Conservation (phyloP, 2,329 filamentous ascomycete species). For the Tolypocladium sp. region DNA sequence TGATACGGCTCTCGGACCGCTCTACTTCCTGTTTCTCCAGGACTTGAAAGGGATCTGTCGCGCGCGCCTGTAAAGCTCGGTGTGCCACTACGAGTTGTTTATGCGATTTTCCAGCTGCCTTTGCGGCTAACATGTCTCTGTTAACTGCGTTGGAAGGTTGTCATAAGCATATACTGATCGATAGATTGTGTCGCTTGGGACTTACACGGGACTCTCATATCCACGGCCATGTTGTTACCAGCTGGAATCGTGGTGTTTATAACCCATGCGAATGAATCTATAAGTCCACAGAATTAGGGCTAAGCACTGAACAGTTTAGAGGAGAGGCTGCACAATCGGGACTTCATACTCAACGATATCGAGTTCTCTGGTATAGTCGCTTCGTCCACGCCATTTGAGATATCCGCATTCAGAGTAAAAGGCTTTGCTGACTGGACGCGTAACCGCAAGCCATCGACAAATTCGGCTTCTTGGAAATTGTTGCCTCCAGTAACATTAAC, state of each 20-base stretch:
- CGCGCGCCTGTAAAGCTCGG: background rate
- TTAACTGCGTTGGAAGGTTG: background rate
- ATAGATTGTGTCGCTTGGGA: background rate
- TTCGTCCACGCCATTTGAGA: background rate
- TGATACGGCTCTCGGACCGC: background rate
- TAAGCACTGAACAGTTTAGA: too few relatives aligned
- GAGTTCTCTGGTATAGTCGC: background rate
- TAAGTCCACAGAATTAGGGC: too few relatives aligned
- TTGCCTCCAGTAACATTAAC: slow-evolving; percentile 17
- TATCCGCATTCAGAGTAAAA: slow-evolving; percentile 3
- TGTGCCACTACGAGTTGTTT: background rate
- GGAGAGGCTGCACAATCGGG: too few relatives aligned
- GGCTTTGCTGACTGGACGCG: background rate
- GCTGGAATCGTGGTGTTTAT: background rate
- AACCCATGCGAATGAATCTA: slow-evolving; percentile 1
- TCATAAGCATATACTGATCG: background rate
- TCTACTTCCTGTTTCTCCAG: background rate
- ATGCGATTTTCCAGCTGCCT: background rate
- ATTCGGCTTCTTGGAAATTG: slow-evolving; percentile 14
- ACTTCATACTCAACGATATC: background rate
- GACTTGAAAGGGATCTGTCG: background rate
- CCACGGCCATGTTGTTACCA: background rate
- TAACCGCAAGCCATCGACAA: slow-evolving; percentile 17
- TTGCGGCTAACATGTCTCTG: background rate
- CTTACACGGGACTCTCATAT: too few relatives aligned